Evolutionary conservation across 441 rosid species (phyloP).

Genomic region (Sinapis alba): DNA sequence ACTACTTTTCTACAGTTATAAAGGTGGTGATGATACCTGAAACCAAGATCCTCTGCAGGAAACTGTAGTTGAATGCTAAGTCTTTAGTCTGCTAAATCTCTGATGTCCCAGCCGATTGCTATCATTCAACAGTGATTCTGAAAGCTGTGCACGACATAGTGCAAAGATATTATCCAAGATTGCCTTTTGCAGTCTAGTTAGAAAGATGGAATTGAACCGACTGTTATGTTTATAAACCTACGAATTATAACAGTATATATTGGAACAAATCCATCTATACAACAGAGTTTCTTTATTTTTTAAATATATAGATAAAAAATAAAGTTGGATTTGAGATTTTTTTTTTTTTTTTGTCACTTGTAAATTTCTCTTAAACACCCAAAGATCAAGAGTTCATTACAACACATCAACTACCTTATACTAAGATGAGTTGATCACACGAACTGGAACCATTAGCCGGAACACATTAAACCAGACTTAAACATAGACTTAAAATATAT

Average conservation of each 20-base stretch:
- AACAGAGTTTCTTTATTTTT: no score
- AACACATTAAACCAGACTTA: no score
- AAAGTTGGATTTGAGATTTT: no score
- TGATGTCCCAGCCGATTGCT: slow-evolving; percentile 73
- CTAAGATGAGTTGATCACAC: no score
- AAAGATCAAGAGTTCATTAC: no score
- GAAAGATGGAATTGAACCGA: slow-evolving; percentile 59
- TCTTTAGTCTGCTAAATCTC: slow-evolving; percentile 73
- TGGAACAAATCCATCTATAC: no score
- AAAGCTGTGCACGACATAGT: slow-evolving; percentile 86
- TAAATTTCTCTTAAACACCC: no score
- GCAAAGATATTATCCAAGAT: slow-evolving; percentile 75
- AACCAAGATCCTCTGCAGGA: slow-evolving; percentile 99
- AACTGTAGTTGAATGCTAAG: slow-evolving; percentile 91
- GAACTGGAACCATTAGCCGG: no score
- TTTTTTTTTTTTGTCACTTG: no score
- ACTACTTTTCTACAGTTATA: neutral
- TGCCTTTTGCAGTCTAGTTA: slow-evolving; percentile 69
- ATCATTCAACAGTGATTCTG: slow-evolving; percentile 70
- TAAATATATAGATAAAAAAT: no score
- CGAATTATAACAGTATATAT: slow-evolving; percentile 75
- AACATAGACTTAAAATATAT: no score
- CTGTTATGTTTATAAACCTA: slow-evolving; percentile 50
- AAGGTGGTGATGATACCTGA: slow-evolving; percentile 57
- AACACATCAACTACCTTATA: no score